These are phyloP conservation scores for Annulohypoxylon stygium DNA, from an alignment of 495 filamentous ascomycete species.

Conservation along the genomic window DNA sequence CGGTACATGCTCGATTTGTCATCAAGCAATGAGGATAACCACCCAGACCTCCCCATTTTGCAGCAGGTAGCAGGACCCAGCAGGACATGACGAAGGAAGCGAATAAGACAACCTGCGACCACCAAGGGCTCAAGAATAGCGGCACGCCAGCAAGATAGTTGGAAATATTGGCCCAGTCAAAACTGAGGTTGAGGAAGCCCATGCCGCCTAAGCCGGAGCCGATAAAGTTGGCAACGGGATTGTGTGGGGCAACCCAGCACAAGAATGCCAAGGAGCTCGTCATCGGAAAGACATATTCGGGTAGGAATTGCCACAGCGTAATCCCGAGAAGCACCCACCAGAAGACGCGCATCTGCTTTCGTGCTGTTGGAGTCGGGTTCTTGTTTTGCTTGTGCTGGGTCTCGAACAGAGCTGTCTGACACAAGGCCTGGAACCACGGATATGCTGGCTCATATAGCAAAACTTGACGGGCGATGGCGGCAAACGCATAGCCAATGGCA, in stretches of 20 bases:
- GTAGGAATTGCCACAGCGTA: conserved; percentile 70
- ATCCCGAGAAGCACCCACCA: conserved; percentile 64
- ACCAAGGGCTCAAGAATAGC: conserved; percentile 67
- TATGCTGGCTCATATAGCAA: conserved; percentile 68
- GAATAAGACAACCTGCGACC: conserved; percentile 68
- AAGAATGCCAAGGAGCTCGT: conserved; percentile 69
- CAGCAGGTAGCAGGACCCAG: conserved; percentile 68
- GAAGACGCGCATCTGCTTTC: conserved; percentile 68
- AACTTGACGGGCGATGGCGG: conserved; percentile 65
- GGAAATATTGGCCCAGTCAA: conserved; percentile 69
- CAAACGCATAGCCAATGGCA: conserved; percentile 68
- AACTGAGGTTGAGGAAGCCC: conserved; percentile 68
- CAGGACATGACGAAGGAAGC: conserved; percentile 65
- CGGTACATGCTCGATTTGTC: conserved; percentile 66
- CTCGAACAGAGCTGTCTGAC: conserved; percentile 68
- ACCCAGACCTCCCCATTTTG: conserved; percentile 67
- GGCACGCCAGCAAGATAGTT: conserved; percentile 62
- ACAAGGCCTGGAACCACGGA: conserved; percentile 65
- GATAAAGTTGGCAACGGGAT: conserved; percentile 68
- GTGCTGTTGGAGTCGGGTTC: conserved; percentile 60
- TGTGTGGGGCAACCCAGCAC: conserved; percentile 71
- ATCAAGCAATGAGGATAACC: conserved; percentile 65
- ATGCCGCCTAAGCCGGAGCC: conserved; percentile 69
- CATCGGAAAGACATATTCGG: conserved; percentile 69
- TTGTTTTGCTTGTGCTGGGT: conserved; percentile 66